These are phyloP conservation scores for Phytophthora pini DNA, from an alignment of 352 stramenopile species.

Conservation along the genomic window DNA sequence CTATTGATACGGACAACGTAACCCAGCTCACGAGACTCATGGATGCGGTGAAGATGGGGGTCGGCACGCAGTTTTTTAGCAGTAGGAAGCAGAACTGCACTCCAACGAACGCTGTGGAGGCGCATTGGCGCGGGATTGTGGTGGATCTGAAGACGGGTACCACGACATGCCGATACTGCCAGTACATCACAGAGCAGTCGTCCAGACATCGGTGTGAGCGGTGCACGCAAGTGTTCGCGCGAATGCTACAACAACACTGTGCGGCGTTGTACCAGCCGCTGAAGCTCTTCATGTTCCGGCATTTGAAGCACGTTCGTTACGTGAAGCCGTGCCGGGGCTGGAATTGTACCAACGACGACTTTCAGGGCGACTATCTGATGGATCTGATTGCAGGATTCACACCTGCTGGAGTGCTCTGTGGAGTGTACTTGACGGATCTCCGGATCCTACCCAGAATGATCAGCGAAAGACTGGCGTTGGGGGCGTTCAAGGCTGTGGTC, in stretches of 20 bases:
- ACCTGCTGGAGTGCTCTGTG: constrained; percentile 29
- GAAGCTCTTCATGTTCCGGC: constrained; percentile 29
- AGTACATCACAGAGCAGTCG: constrained; percentile 13
- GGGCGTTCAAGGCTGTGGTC: constrained; percentile 18
- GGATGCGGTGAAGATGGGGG: constrained; percentile 26
- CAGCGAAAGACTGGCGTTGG: constrained; percentile 15
- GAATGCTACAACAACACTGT: constrained; percentile 32
- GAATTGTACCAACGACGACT: constrained; percentile 19
- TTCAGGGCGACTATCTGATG: constrained; percentile 18
- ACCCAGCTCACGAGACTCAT: constrained; percentile 27
- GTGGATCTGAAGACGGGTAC: constrained; percentile 17
- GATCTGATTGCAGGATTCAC: constrained; percentile 38
- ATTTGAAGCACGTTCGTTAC: constrained; percentile 40
- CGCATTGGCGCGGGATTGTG: constrained; percentile 34
- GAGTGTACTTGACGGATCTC: constrained; percentile 37
- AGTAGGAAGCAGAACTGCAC: constrained; percentile 27
- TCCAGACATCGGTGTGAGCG: constrained; percentile 31
- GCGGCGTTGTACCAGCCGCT: constrained; percentile 29
- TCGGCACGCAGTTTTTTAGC: constrained; percentile 40
- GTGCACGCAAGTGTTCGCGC: constrained; percentile 27
- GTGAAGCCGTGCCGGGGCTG: constrained; percentile 28
- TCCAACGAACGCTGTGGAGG: constrained; percentile 26
- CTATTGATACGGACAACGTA: constrained; percentile 25
- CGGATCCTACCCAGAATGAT: constrained; percentile 22
- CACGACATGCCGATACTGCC: constrained; percentile 26